phyloP scores from a whole-genome alignment of 2,329 filamentous ascomycete genomes.

The Ceratocystiopsis minuta region DNA sequence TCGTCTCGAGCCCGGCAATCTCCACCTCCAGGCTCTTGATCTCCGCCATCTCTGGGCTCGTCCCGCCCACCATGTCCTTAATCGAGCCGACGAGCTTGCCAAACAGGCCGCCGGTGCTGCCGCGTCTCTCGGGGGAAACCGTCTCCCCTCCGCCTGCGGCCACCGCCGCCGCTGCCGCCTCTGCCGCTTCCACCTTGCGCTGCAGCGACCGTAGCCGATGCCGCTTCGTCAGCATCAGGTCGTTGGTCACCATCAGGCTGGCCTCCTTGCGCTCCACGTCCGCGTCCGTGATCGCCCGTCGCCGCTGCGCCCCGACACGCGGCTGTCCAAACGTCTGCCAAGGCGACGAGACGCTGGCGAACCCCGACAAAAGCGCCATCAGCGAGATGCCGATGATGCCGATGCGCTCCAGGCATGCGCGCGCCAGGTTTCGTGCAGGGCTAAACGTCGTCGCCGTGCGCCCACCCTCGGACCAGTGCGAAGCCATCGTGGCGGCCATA shows the following conservation, averaged over 20 bases:
- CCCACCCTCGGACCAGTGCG: conserved; percentile 5
- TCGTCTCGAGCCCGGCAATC: conserved; percentile 61
- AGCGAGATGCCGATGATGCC: conserved; percentile 72
- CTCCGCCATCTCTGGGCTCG: conserved; percentile 37
- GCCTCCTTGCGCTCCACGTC: conserved; percentile 63
- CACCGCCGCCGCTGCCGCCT: conserved; percentile 1
- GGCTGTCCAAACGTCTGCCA: conserved; percentile 67
- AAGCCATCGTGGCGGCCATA: conserved; percentile 14
- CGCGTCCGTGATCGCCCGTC: conserved; percentile 48
- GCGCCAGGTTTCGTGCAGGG: conserved; percentile 18
- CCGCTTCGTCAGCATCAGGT: conserved; percentile 61
- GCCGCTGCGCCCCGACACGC: conserved; percentile 12
- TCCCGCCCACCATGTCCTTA: conserved; percentile 32
- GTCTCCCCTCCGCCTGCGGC: conserved; percentile 4
- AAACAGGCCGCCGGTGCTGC: conserved; percentile 34
- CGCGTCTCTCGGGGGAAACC: conserved; percentile 1
- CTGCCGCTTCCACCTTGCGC: conserved; percentile 29
- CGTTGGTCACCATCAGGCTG: conserved; percentile 58
- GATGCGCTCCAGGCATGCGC: conserved; percentile 47
- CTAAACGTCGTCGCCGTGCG: neutral
- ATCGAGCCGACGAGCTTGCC: conserved; percentile 52
- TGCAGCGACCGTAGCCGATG: conserved; percentile 54
- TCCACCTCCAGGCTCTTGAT: conserved; percentile 54
- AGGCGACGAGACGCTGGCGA: conserved; percentile 71
- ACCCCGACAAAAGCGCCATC: conserved; percentile 78